These are phyloP conservation scores for Phaeodactylum tricornutum DNA, from an alignment of 108 stramenopile species.

Conservation along the genomic window DNA sequence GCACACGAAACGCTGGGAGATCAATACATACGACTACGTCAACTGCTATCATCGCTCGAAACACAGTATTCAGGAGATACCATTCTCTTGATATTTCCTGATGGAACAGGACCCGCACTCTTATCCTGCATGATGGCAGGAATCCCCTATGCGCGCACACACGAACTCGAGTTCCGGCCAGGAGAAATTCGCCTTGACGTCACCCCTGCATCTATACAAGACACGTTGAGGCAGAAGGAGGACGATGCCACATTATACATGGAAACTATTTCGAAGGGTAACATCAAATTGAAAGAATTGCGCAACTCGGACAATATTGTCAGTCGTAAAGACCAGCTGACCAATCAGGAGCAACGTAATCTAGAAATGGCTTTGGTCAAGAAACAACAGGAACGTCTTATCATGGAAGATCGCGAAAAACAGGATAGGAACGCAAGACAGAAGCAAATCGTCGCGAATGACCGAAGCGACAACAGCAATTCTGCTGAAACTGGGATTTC, in stretches of 20 bases:
- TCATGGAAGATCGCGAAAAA: too few relatives aligned
- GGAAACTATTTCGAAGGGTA: conserved; percentile 12
- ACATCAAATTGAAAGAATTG: conserved; percentile 12
- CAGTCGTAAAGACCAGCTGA: conserved; percentile 24
- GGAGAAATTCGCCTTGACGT: conserved; percentile 60
- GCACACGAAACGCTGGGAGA: conserved; percentile 67
- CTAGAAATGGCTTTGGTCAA: too few relatives aligned
- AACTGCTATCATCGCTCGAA: conserved; percentile 57
- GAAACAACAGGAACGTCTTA: too few relatives aligned
- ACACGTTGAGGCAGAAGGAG: conserved; percentile 9
- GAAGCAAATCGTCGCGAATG: too few relatives aligned
- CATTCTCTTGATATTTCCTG: conserved; percentile 60
- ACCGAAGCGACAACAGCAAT: too few relatives aligned
- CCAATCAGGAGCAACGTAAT: conserved; percentile 9
- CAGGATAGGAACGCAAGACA: too few relatives aligned
- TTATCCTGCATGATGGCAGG: conserved; percentile 71
- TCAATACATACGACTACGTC: conserved; percentile 58
- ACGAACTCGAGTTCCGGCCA: conserved; percentile 51
- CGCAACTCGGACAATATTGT: conserved; percentile 13
- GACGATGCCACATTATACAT: conserved; percentile 14
- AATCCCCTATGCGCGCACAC: conserved; percentile 50
- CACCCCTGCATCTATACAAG: conserved; percentile 12
- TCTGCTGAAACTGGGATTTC: too few relatives aligned
- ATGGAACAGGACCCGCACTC: conserved; percentile 69
- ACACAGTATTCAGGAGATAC: conserved; percentile 68